Conservation (phyloP, 2,329 filamentous ascomycete genomes). For the Talaromyces sp. region DNA sequence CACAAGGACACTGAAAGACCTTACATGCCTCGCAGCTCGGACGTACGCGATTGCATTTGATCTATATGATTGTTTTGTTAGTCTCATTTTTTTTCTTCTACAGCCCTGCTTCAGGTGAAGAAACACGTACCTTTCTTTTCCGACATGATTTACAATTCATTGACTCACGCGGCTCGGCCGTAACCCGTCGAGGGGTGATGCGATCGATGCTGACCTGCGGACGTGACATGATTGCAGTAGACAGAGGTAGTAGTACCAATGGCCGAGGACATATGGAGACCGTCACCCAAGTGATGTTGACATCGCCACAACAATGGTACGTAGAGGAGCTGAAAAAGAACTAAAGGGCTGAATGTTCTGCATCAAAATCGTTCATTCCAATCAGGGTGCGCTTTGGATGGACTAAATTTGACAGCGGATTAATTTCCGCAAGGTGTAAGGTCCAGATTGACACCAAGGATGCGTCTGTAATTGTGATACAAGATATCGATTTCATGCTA, state of each 20-base stretch:
- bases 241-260: neutral
- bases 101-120: neutral
- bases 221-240: constrained; percentile 53
- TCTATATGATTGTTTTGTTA: constrained; percentile 48
- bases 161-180: constrained; percentile 73
- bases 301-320: neutral
- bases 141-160: constrained; percentile 97
- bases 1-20: constrained; percentile 79
- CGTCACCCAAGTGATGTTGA: neutral
- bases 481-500: neutral
- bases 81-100: neutral
- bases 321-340: neutral
- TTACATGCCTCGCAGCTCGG: constrained; percentile 85
- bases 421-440: neutral
- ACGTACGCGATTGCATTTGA: constrained; percentile 83
- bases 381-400: neutral
- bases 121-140: constrained; percentile 68
- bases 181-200: constrained; percentile 64
- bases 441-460: neutral
- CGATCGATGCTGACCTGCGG: constrained; percentile 78
- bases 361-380: neutral
- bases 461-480: neutral
- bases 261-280: neutral
- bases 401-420: neutral
- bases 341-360: neutral